phyloP scores from a whole-genome alignment of 140 eudicot genomes.

The Flaveria floridana region DNA sequence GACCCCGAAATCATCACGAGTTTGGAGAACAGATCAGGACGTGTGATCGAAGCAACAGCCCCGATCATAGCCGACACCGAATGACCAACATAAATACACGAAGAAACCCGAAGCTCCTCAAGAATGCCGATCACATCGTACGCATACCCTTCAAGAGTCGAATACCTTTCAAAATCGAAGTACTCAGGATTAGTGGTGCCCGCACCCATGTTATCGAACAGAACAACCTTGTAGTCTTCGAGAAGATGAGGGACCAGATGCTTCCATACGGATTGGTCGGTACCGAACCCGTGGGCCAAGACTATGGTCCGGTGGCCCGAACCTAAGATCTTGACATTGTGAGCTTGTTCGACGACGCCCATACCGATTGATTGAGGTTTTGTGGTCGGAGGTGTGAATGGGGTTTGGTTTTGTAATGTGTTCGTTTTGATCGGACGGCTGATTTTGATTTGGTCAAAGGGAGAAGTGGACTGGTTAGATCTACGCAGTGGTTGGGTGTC shows the following conservation, averaged over 20 bases:
- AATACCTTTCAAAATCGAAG: constrained; percentile 74
- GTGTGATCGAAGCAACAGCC: constrained; percentile 63
- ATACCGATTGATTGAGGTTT: constrained; percentile 25
- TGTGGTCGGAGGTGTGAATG: constrained; percentile 12
- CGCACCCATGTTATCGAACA: constrained; percentile 86
- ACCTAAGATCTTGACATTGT: constrained; percentile 77
- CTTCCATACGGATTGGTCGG: constrained; percentile 97
- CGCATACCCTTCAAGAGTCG: constrained; percentile 70
- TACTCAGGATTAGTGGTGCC: constrained; percentile 93
- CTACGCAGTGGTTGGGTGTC: constrained; percentile 3
- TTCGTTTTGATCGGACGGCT: constrained; percentile 38
- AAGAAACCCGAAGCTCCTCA: constrained; percentile 57
- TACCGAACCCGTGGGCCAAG: constrained; percentile 87
- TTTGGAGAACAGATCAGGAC: constrained; percentile 84
- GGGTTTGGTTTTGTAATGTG: constrained; percentile 19
- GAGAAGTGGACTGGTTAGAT: background rate
- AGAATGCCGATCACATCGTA: constrained; percentile 71
- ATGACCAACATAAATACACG: constrained; percentile 82
- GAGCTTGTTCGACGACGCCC: constrained; percentile 84
- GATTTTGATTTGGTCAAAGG: constrained; percentile 21
- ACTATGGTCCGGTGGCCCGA: constrained; percentile 62
- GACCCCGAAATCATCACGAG: constrained; percentile 62
- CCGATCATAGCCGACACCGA: constrained; percentile 90
- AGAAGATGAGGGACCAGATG: constrained; percentile 77
- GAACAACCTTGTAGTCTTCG: constrained; percentile 59